Base-by-base conservation (phyloP, 2,329 filamentous ascomycete species). In the Colletotrichum sansevieriae region DNA sequence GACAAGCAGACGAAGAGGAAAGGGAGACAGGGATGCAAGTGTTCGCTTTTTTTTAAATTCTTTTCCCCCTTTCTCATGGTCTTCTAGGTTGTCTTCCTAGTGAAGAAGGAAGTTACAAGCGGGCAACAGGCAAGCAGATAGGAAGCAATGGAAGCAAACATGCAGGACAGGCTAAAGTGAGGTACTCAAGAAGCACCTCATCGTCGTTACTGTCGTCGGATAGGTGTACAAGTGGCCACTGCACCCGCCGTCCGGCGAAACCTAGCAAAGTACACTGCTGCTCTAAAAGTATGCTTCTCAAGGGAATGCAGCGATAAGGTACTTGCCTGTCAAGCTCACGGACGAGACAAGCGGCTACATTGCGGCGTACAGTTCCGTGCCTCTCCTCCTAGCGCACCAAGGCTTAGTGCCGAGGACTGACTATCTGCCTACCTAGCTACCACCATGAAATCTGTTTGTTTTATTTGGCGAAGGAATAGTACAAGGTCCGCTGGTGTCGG, bases 71-170 rank as follows among this genome's bases (percentile, higher is more conserved):
- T 15, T 29, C 29, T 29, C 29, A 29, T 47, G 20, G 37, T 29
- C 37, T 44, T 15, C 37, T 15, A 39, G 10, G 37, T 15, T 15
- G 12, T 22, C 52, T 15, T 20, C 47, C 47, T 3, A 54, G 59
- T 39, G 59, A 47, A 43, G 29, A 4, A 20, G 33, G 35, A 62
- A 10, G 59, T 44, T 29, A 52, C 59, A 54, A 20, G 47, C 33
- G 44, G 33, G 35, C 62, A 58, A 51, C 25, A 49, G 41, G 52
- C 62, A 49, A 57, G 52, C 59, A 62, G 43, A 62, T n/a, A 20
- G 22, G 43, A 46, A 46, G 18, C 6, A 29, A 29, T 29, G 29
- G 43, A 15, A 56, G 37, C 11, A 33, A 56, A 33, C 52, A 15
- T 18, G 35, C 35, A 41, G 35, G 9, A 56, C 52, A n/a, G 37